Evolutionary conservation across 257 asterid species (phyloP).

Genomic region (Cynanchum wilfordii): DNA sequence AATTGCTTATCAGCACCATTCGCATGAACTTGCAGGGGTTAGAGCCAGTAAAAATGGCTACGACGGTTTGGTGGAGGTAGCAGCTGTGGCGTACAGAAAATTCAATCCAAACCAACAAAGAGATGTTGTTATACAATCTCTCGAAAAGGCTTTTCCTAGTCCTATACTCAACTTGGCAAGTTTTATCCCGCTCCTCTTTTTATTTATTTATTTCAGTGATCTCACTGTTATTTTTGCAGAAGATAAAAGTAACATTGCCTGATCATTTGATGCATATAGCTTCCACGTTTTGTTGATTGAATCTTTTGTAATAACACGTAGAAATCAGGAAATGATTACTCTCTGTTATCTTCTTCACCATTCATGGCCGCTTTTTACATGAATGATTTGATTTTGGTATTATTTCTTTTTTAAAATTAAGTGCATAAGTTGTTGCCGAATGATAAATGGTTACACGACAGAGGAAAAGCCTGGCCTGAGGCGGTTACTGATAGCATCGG

Average conservation of each 20-base stretch:
- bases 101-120: slow-evolving; percentile 43
- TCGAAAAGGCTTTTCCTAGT: slow-evolving; percentile 54
- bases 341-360: background rate
- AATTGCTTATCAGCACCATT: background rate
- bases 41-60: slow-evolving; percentile 49
- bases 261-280: background rate
- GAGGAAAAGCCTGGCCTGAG: background rate
- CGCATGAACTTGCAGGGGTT: slow-evolving; percentile 59
- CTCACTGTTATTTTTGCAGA: background rate
- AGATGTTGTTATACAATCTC: slow-evolving; percentile 41
- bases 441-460: background rate
- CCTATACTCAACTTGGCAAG: slow-evolving; percentile 68
- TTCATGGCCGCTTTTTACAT: background rate
- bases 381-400: background rate
- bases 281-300: too few species aligned
- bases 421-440: background rate
- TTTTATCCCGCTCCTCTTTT: background rate
- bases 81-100: slow-evolving; percentile 41
- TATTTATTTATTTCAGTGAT: background rate
- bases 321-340: background rate
- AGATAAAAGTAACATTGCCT: background rate
- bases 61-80: slow-evolving; percentile 71
- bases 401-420: background rate
- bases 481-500: background rate
- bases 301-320: background rate